A percentile compares a stretch with the other conserved stretches of the same genome.
Conservation (phyloP, 805 yeast genomes). For the Metschnikowia baotianmanensis region DNA sequence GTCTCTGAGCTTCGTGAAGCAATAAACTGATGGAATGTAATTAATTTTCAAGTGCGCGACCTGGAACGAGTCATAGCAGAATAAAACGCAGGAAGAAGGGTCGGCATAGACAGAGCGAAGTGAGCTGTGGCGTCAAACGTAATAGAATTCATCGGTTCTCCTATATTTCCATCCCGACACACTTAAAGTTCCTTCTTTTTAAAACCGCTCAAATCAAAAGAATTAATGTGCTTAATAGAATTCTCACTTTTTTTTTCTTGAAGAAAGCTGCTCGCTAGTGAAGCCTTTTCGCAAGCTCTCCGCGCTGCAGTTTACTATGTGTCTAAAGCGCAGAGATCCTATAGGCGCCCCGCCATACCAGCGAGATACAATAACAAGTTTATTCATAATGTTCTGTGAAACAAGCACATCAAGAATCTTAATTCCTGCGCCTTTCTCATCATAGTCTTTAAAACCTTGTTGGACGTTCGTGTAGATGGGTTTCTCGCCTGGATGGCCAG, state of each 20-base stretch:
- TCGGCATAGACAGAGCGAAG: not conserved
- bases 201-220: too few species aligned
- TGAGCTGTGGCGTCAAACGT: too few species aligned
- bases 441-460: constrained; percentile 68
- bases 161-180: too few species aligned
- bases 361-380: constrained; percentile 65
- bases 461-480: constrained; percentile 26
- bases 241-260: not conserved
- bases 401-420: constrained; percentile 53
- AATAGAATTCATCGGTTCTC: too few species aligned
- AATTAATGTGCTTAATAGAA: too few species aligned
- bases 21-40: not conserved
- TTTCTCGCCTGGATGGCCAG: not conserved
- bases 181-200: too few species aligned
- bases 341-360: constrained; percentile 83
- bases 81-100: constrained; percentile 5
- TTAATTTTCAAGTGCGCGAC: constrained; percentile 7
- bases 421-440: constrained; percentile 74
- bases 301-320: constrained; percentile 55
- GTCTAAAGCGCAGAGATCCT: constrained; percentile 70
- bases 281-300: constrained; percentile 41
- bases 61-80: constrained; percentile 9
- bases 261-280: not conserved
- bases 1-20: constrained; percentile 1
- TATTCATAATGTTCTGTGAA: constrained; percentile 47